Base-by-base conservation (phyloP, 1,284 basidiomycete species). In the Tylopilus orsonianus region DNA sequence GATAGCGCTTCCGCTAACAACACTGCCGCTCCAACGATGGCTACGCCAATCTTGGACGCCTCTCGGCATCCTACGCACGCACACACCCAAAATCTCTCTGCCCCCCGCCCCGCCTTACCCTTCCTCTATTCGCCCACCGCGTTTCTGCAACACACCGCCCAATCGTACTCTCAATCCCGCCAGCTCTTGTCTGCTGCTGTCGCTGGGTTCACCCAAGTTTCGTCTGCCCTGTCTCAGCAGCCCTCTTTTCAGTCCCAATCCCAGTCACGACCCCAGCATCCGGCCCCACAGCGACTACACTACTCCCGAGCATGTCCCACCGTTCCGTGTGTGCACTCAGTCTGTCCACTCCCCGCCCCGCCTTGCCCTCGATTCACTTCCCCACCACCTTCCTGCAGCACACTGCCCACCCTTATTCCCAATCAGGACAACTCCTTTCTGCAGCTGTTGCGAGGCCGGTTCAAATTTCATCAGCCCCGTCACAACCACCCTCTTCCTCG, bases 1-100 rank as follows among this genome's bases (percentile, higher is more conserved):
- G 93, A 94, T 16, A 71, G 66, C 18, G 77, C 72, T 2, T 5
- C 61, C 67, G 13, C 57, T n/a, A n/a, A n/a, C n/a, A n/a, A n/a
- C 55, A 34, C 53, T 60, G 34, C 57, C 5, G 42, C 56, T 27
- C 19, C 66, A 8, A 9, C 65, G 47, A 4, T 26, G 14, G 9
- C 40, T 7, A 19, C 42, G 18, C 34, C 47, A 1, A 54, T 68
- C 50, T 33, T 71, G 45, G 56, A 71, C 24, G 48, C 70, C n/a
- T 55, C 68, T 14, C 40, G n/a, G n/a, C 57, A 62, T 20, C 24
- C 64, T 18, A 54, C 67, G 4, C 67, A 71, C 53, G 53, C 67
- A 24, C 52, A 68, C n/a, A 57, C 26, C 26, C 49, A 52, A 40
- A 66, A 67, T 50, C 57, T 69, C 52, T 64, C 70, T 43, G 56